Conservation (phyloP, 176 grass and related monocot genomes). For the Aegilops tauschii region DNA sequence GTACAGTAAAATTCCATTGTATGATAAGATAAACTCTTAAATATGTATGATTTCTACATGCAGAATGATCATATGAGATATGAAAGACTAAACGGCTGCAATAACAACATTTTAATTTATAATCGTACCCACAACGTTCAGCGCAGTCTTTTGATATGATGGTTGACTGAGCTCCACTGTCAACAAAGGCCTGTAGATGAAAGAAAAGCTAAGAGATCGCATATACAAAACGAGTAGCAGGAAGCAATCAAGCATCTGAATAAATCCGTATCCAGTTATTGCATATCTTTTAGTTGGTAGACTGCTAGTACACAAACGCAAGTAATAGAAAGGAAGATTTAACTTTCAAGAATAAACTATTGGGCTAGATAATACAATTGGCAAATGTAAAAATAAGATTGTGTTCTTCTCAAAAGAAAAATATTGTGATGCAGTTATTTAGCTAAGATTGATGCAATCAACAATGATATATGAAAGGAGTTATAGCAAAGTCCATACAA, state of each 20-base stretch:
- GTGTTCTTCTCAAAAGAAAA: not conserved
- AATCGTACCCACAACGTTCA: constrained; percentile 89
- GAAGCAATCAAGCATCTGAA: constrained; percentile 11
- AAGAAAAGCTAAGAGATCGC: constrained; percentile 17
- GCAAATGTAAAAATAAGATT: not conserved
- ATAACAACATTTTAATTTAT: constrained; percentile 18
- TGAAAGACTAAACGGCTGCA: not conserved
- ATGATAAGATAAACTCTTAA: not conserved
- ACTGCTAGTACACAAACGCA: not conserved
- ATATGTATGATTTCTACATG: not conserved
- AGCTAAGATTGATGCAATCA: not conserved
- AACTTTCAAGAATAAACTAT: not conserved
- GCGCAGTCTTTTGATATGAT: constrained; percentile 98
- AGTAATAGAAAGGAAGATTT: not conserved
- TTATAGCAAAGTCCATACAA: constrained; percentile 1
- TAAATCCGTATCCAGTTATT: not conserved
- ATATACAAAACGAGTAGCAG: constrained; percentile 6
- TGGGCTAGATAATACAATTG: not conserved
- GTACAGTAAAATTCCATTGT: not conserved
- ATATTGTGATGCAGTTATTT: not conserved
- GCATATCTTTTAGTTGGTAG: not conserved
- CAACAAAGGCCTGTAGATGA: constrained; percentile 86
- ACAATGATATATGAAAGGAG: not conserved
- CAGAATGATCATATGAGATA: constrained; percentile 6
- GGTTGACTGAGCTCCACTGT: constrained; percentile 96